Base-by-base conservation (phyloP, 2,329 filamentous ascomycete species). In the Aureobasidium pullulans region DNA sequence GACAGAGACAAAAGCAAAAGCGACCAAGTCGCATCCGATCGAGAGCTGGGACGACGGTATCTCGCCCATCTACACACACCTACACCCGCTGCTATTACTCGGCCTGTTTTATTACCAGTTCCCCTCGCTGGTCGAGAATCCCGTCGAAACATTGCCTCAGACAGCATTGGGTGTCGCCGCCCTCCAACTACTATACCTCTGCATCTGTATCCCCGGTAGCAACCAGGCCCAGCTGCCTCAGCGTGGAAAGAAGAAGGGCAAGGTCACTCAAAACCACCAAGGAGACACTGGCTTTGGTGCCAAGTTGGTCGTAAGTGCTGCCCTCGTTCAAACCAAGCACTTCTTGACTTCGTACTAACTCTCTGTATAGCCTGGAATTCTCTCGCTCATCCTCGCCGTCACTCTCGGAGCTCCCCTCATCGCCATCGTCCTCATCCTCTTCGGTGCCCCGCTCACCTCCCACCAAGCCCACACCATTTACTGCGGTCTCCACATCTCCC, bases 391-490 rank as follows among this genome's bases (percentile, higher is more conserved):
- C 47, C 75, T 86, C 6, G 75, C 81, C 13, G 68, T 82, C 16
- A 71, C 82, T 61, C 76, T 84, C 56, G 79, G 79, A 5, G 78
- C 82, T 0, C 84, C 84, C 2, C 68, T 84, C 37, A 76, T 87
- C 46, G 74, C 80, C 70, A 70, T 84, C 44, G 75, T 85, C 39
- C 82, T 95, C 67, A 80, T 97, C 68, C 87, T 97, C 65, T 95
- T 96, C 73, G 94, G 94, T 69, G 94, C 93, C 7, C 94, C 94
- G 0, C 79, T 96, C 57, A 89, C 93, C 34, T 90, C 89, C 0
- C 89, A 96, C 71, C 76, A 87, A 53, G 70, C 79, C 4, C 87
- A 95, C 65, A 99, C 94, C 1, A 71, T 89, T 34, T 84, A 96
- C 37, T 88, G 86, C 71, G 88, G 90, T 2, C 82, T 87, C 1